Evolutionary conservation across 805 yeast species (phyloP), one percentile per base, ranked within the genome.

Genomic region (Saturnispora bothae): DNA sequence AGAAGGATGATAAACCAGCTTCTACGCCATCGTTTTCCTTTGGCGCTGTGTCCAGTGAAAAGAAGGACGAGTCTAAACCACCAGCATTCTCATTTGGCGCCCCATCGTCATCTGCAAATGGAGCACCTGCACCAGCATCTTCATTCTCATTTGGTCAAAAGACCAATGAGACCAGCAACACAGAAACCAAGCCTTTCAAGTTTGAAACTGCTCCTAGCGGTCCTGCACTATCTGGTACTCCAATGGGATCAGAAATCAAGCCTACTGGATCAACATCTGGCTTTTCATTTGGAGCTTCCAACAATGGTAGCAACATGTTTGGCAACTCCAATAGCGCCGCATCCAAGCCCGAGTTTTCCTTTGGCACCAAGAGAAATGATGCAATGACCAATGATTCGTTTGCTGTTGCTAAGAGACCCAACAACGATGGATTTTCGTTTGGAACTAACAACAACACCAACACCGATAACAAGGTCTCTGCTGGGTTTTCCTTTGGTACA

Each of bases 291-390:
- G 18, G 4, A 18, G 13, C 33, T 4, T 14, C 14, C n/a, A 18
- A 7, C 23, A 19, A 9, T 13, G 23, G 27, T 12, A 18, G 18
- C 4, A 10, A 20, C 13, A 8, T 19, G 14, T 17, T 19, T 22
- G 19, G 20, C 18, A 23, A 16, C 9, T 19, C 18, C 20, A 8
- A 32, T 4, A 21, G 23, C 14, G 26, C 39, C 7, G 25, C 25
- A 8, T 22, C 25, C 28, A 28, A 26, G 12, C 38, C 43, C 16
- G 34, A 38, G 12, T 33, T 28, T 21, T 29, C 36, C 12, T 27
- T 28, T 12, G 25, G 31, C 25, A n/a, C n/a, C n/a, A n/a, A n/a
- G n/a, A n/a, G n/a, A n/a, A n/a, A n/a, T n/a, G n/a, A n/a, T n/a
- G n/a, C n/a, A n/a, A n/a, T n/a, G n/a, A n/a, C n/a, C n/a, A n/a